phyloP scores from a whole-genome alignment of 306 rosid genomes.

The Malus asiatica region DNA sequence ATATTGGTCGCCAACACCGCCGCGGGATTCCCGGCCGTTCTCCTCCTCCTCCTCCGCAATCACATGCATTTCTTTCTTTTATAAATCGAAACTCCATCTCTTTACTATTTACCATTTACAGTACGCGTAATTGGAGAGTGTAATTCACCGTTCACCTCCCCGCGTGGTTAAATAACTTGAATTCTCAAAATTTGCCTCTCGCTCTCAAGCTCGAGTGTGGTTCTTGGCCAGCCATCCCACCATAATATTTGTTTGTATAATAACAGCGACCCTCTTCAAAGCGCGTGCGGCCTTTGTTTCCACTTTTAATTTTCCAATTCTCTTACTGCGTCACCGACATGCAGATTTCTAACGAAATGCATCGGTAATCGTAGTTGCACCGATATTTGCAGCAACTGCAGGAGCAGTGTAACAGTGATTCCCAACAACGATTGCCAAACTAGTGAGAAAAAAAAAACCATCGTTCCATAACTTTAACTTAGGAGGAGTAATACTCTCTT shows the following conservation, averaged over 20 bases:
- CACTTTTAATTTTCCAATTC: neutral
- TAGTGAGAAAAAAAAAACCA: too few species aligned
- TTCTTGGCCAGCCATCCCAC: neutral
- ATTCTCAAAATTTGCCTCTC: neutral
- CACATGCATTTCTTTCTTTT: constrained; percentile 7
- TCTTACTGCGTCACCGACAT: constrained; percentile 32
- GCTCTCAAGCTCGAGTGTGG: neutral
- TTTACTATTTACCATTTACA: neutral
- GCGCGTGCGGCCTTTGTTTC: neutral
- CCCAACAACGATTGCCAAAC: neutral
- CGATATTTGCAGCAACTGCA: neutral
- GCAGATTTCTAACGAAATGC: constrained; percentile 13
- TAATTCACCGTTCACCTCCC: neutral
- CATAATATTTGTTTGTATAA: neutral
- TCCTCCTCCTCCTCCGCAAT: constrained; percentile 17
- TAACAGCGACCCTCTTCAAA: neutral
- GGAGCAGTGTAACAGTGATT: neutral
- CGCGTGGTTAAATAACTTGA: neutral
- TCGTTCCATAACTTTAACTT: too few species aligned
- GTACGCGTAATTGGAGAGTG: neutral
- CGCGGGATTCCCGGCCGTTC: constrained; percentile 48
- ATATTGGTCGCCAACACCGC: constrained; percentile 18
- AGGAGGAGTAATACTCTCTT: too few species aligned
- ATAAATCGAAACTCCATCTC: neutral
- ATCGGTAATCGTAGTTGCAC: neutral